phyloP scores from a whole-genome alignment of 306 rosid genomes.

The Amphicarpaea edgeworthii region DNA sequence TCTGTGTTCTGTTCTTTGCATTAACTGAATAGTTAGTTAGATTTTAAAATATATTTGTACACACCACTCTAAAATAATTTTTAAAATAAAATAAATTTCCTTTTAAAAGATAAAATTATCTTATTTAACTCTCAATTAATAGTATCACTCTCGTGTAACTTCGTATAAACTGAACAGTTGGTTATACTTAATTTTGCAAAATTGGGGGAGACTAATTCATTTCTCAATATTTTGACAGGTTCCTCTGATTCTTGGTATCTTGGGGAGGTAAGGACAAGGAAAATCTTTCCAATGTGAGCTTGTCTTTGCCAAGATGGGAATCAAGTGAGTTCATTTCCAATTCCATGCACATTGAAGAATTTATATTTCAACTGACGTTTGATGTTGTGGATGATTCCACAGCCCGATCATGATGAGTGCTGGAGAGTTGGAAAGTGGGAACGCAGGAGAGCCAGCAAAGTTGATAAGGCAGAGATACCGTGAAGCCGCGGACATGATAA shows the following conservation, averaged over 20 bases:
- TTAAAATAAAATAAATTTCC: too few species aligned
- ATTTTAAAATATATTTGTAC: too few species aligned
- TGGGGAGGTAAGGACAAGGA: constrained; percentile 99
- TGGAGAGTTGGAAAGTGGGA: constrained; percentile 97
- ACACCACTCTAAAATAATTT: too few species aligned
- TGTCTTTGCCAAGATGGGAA: constrained; percentile 95
- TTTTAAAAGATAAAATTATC: too few species aligned
- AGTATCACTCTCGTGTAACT: too few species aligned
- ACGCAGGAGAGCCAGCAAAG: constrained; percentile 97
- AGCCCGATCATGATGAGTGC: constrained; percentile 99
- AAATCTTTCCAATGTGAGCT: constrained; percentile 98
- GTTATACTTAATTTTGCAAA: background rate
- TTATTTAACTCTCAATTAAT: too few species aligned
- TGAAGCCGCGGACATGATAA: constrained; percentile 86
- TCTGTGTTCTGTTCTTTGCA: too few species aligned
- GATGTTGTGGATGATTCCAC: constrained; percentile 8
- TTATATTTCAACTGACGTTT: too few species aligned
- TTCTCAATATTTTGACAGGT: constrained; percentile 52
- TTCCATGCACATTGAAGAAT: too few species aligned
- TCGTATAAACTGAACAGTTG: constrained; percentile 9
- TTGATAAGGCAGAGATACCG: constrained; percentile 96
- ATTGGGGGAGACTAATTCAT: background rate
- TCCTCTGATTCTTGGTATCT: constrained; percentile 89
- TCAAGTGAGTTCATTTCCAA: too few species aligned
- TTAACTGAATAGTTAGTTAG: too few species aligned